Evolutionary conservation across 345 rosid species (phyloP).

Genomic region (Reutealis trisperma): DNA sequence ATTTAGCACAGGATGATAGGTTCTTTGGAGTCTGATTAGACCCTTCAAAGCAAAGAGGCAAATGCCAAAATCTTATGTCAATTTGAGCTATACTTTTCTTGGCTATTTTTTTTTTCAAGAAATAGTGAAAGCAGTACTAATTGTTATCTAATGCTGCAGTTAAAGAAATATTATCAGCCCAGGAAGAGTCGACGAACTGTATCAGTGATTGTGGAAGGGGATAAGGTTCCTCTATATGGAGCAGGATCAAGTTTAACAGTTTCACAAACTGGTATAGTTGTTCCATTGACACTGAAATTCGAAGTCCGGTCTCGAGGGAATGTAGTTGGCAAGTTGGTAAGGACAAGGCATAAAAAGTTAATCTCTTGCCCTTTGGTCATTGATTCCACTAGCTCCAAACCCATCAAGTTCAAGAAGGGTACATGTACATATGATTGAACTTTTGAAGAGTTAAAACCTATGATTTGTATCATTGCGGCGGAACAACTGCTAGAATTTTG

Average conservation of each 20-base stretch:
- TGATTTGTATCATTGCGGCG: background rate
- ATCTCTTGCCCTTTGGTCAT: slow-evolving; percentile 61
- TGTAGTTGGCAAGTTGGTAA: slow-evolving; percentile 81
- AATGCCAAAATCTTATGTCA: no score
- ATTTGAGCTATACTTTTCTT: background rate
- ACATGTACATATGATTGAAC: slow-evolving; percentile 26
- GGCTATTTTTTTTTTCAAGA: background rate
- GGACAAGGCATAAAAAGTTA: slow-evolving; percentile 54
- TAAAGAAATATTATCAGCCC: slow-evolving; percentile 71
- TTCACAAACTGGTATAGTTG: slow-evolving; percentile 43
- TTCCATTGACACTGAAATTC: slow-evolving; percentile 54
- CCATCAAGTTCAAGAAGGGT: slow-evolving; percentile 51
- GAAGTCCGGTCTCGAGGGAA: slow-evolving; percentile 63
- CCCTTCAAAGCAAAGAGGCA: background rate
- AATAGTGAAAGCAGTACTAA: background rate
- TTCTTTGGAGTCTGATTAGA: background rate
- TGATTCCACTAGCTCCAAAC: slow-evolving; percentile 53
- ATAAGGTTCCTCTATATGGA: slow-evolving; percentile 70
- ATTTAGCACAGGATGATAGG: background rate
- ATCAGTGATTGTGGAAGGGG: slow-evolving; percentile 60
- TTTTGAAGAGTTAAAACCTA: background rate
- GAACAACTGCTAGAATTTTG: background rate
- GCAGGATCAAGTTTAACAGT: slow-evolving; percentile 61
- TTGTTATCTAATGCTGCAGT: slow-evolving; percentile 37
- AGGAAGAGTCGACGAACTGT: slow-evolving; percentile 62